Base-by-base conservation (phyloP, 169 alveolate genomes). In the Eimeria acervulina region DNA sequence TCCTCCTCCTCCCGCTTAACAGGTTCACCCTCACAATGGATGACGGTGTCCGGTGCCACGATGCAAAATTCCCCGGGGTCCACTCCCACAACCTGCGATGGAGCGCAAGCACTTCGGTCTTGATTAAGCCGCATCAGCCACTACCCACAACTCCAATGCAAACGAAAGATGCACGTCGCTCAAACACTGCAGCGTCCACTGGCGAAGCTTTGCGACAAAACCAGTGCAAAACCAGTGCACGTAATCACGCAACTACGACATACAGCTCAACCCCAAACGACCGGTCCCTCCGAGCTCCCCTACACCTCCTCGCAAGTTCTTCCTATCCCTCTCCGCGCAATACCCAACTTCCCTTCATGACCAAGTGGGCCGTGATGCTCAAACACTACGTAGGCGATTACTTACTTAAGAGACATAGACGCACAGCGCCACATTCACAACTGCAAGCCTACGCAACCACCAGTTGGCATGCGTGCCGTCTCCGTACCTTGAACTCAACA, bases 1-100 rank as follows among this genome's bases (percentile, higher is more conserved):
- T 99, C 99, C 97, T 99, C 99, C 84, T 99, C 99, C 96, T 99
- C 99, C 88, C 99, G 98, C 97, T 99, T 99, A 44, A 99, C 99
- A 42, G 99, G 99, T 93, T 99, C 99, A 36, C 99, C 99, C 97
- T 98, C 98, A 85, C 98, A 96, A 95, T 97, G 98, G 74, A 99
- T 99, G 31, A 99, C 99, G 26, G 99, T 99, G 95, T 99, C 99
- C 42, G 99, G 99, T 17, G 99, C 99, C 74, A 99, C 99, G 95
- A 99, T 99, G 97, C 99, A 99, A 95, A 98, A 99, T 93, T 99
- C 99, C 52, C 99, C 99, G 0, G 99, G 99, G 76, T 99, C 99
- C 51, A 99, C 99, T 59, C 99, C 99, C 47, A 99, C 99, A 19
- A 99, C 99, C 97, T 97, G 80, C 74, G 36, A 23, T n/a, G 74